Evolutionary conservation across 2,329 filamentous ascomycete species (phyloP).

Genomic region (Fusarium nematophilum): DNA sequence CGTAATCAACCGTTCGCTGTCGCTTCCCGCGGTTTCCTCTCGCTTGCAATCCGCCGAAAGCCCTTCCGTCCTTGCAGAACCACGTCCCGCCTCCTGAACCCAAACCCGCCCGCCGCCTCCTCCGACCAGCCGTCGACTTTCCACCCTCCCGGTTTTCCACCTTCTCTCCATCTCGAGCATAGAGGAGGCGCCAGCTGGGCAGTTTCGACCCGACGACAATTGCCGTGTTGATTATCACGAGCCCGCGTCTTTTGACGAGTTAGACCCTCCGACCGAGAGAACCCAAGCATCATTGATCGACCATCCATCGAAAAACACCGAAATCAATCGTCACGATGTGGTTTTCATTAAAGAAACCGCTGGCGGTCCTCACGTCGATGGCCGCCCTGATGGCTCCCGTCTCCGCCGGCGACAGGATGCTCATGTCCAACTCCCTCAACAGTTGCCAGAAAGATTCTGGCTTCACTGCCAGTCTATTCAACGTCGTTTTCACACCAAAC

Average conservation of each 20-base stretch:
- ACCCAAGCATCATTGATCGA: slow-evolving; percentile 1
- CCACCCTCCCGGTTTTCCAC: neutral
- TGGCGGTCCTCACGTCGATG: slow-evolving; percentile 59
- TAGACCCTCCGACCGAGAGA: slow-evolving; percentile 8
- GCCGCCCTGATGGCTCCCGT: slow-evolving; percentile 59
- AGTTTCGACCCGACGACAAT: slow-evolving; percentile 9
- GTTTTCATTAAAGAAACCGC: slow-evolving; percentile 57
- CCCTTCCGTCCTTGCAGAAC: slow-evolving; percentile 12
- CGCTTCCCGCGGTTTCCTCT: slow-evolving; percentile 34
- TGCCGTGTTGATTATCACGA: neutral
- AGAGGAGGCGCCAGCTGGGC: too few relatives aligned
- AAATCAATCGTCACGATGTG: slow-evolving; percentile 55
- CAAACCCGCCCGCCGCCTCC: slow-evolving; percentile 4
- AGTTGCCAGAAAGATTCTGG: slow-evolving; percentile 85
- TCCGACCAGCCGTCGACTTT: slow-evolving; percentile 10
- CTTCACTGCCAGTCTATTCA: slow-evolving; percentile 90
- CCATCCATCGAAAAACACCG: slow-evolving; percentile 4
- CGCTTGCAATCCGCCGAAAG: slow-evolving; percentile 31
- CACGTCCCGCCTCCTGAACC: slow-evolving; percentile 31
- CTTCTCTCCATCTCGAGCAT: too few relatives aligned
- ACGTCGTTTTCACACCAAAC: slow-evolving; percentile 80
- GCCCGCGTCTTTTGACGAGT: slow-evolving; percentile 9
- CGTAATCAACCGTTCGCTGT: slow-evolving; percentile 29
- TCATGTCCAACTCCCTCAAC: slow-evolving; percentile 86
- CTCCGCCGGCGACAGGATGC: slow-evolving; percentile 72